These are phyloP conservation scores for Candida silvatica DNA, from an alignment of 805 yeast species.

Conservation along the genomic window DNA sequence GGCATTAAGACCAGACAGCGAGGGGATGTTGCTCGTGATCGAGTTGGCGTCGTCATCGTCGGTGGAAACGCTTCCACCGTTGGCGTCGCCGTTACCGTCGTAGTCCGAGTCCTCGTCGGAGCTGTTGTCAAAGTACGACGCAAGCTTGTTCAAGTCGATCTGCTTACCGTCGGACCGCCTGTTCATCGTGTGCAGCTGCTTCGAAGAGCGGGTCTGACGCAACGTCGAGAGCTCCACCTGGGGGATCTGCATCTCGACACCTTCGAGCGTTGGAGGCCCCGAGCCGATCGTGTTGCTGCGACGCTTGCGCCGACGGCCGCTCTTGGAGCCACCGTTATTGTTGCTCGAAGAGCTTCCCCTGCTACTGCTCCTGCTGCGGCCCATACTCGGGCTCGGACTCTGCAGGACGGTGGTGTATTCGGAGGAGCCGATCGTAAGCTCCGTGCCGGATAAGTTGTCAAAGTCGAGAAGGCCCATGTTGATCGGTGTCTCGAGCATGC, in stretches of 20 bases:
- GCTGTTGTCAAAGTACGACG: slow-evolving; percentile 20
- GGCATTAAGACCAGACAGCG: slow-evolving; percentile 1
- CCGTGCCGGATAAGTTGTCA: slow-evolving; percentile 17
- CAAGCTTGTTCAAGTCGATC: slow-evolving; percentile 21
- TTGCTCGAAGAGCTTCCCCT: neutral
- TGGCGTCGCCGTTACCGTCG: neutral
- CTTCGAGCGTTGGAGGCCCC: too few species aligned
- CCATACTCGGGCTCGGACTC: slow-evolving; percentile 9
- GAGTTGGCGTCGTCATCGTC: neutral
- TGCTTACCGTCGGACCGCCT: neutral
- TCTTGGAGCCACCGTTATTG: slow-evolving; percentile 9
- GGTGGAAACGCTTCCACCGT: neutral
- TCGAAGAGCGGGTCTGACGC: slow-evolving; percentile 4
- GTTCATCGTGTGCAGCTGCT: neutral
- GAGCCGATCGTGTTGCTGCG: slow-evolving; percentile 19
- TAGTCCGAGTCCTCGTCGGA: slow-evolving; percentile 16
- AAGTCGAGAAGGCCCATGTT: slow-evolving; percentile 20
- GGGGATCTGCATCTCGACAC: too few species aligned
- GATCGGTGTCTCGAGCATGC: slow-evolving; percentile 16
- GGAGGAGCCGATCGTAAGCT: slow-evolving; percentile 13
- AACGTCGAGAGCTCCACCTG: too few species aligned
- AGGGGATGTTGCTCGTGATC: slow-evolving; percentile 1
- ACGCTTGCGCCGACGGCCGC: slow-evolving; percentile 22
- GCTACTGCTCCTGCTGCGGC: too few species aligned
- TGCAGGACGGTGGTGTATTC: slow-evolving; percentile 16